phyloP scores from a whole-genome alignment of 495 filamentous ascomycete species.

The Apodospora peruviana region DNA sequence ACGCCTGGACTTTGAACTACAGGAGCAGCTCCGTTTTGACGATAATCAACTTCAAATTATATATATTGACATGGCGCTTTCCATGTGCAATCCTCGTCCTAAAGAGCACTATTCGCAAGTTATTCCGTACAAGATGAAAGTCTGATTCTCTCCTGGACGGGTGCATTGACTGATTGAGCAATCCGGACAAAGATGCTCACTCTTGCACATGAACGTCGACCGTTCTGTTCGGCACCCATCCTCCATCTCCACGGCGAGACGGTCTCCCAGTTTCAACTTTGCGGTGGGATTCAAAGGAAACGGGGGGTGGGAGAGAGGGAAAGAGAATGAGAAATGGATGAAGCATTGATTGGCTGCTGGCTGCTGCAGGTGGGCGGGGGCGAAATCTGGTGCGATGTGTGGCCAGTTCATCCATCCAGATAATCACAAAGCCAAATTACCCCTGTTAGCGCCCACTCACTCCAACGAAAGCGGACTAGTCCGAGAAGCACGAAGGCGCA shows the following conservation, averaged over 20 bases:
- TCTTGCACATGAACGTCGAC: background rate
- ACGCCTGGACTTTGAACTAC: no score
- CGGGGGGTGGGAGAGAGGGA: slow-evolving; percentile 4
- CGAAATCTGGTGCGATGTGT: slow-evolving; percentile 17
- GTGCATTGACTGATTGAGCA: no score
- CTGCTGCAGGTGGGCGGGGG: slow-evolving; percentile 23
- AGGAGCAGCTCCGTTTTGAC: no score
- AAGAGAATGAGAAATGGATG: slow-evolving; percentile 9
- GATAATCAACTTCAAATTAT: no score
- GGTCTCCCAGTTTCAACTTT: slow-evolving; percentile 25
- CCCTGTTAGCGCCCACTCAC: slow-evolving; percentile 21
- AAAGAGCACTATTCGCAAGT: no score
- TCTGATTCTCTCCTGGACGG: no score
- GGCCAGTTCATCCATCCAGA: slow-evolving; percentile 20
- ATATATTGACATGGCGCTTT: no score
- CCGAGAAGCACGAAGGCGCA: slow-evolving; percentile 10
- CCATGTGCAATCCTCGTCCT: no score
- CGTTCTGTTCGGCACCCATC: no score
- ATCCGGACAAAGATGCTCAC: no score
- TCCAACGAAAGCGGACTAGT: slow-evolving; percentile 15
- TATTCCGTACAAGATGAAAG: no score
- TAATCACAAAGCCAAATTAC: slow-evolving; percentile 18
- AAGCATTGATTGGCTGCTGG: slow-evolving; percentile 24
- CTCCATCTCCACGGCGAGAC: slow-evolving; percentile 13
- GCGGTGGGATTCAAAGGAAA: slow-evolving; percentile 6